Base-by-base conservation (phyloP, 176 grass and related monocot species). In the Zea luxurians region DNA sequence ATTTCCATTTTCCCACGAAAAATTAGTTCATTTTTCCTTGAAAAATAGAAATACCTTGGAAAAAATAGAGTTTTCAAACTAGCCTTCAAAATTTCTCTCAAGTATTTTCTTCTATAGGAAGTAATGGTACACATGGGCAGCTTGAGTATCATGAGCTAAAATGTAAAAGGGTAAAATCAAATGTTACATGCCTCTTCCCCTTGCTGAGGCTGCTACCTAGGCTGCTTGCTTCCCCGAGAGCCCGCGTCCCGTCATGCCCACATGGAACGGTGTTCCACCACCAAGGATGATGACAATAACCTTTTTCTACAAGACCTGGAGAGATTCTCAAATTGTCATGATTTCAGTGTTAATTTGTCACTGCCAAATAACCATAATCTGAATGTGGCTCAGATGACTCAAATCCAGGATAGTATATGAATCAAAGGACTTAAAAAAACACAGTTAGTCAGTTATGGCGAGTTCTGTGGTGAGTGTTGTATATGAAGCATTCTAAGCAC, bases 101-200 rank as follows among this genome's bases (percentile, higher is more conserved):
- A 77, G 53, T 18, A 67, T 65, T 68, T 73, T 83, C 78, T 89
- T 89, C 82, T 89, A 85, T 89, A 89, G 17, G 78, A 89, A 82
- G 73, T 85, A 80, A 58, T 66, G 80, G 71, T 82, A 85, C 87
- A 85, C 70, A 73, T 66, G 76, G 36, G 66, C 60, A 15, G 49
- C 71, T 82, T 17, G 73, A 88, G 85, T 70, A 77, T 50, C 87
- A 71, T 70, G 72, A 58, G 49, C 46, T 76, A 48, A 85, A 85
- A 89, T 81, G 82, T 78, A 73, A 85, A 20, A 77, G 35, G 62
- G 72, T 77, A 67, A 71, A 89, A 89, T 67, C 66, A 81, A 78
- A 50, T 57, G 65, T 84, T 85, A 89, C 82, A 89, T 73, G 83
- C 78, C 78, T 68, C 67, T 54, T 47, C 47, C 13, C 55, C 60